Base-by-base conservation (phyloP, 345 rosid genomes). In the Combretum micranthum region DNA sequence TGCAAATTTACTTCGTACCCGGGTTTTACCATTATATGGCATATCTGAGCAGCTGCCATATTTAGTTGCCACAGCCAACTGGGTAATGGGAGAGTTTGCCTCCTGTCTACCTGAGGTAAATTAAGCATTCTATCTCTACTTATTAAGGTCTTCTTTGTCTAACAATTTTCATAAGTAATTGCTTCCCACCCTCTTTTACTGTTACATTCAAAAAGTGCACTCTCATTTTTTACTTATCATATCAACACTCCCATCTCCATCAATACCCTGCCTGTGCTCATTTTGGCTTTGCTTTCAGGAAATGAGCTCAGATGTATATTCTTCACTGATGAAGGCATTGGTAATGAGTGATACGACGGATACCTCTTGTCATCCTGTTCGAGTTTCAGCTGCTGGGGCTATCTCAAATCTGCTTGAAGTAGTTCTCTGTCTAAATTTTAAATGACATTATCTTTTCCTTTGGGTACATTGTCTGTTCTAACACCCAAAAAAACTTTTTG, bases 11-110 rank as follows among this genome's bases (percentile, higher is more conserved):
- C 63, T 84, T 59, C 75, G 66, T 37, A 61, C 70, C 52, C 83
- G 89, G 47, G 75, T 89, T 61, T 79, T 89, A 65, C 89, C 95
- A 4, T 63, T 89, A 48, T 84, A 76, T 69, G 63, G 70, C 32
- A 22, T 75, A 57, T 59, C 87, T 53, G 72, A 45, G 44, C 72
- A 70, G 65, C 62, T 76, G 42, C 97, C 97, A 55, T 79, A 82
- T 67, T 69, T 86, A 78, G 74, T 89, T 75, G 91, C 97, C 54
- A 73, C 89, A 54, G 91, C 89, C 44, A 84, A 81, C 66, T 89
- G 97, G 97, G 79, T 89, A 43, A 72, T 89, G 52, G 89, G 95
- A 58, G 97, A 89, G 76, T 87, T 89, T 60, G 83, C 80, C 3
- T 53, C 82, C 61, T 86, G 91, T 80, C 77, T 89, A 53, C 87